Conservation (phyloP, 2,329 filamentous ascomycete genomes). For the Reticulascus tulasneorum region DNA sequence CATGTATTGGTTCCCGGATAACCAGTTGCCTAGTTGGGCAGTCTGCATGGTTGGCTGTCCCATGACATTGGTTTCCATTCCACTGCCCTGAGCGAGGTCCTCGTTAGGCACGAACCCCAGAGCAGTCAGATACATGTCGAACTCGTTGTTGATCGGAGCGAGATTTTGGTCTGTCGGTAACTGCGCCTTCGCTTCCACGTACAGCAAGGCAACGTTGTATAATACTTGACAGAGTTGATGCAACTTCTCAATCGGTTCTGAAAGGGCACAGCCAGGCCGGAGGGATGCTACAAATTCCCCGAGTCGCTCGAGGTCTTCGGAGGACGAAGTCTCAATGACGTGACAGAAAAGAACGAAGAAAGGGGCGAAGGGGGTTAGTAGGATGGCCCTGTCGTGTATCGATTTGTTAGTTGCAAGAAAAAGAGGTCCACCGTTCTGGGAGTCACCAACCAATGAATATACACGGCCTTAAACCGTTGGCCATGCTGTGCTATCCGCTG, state of each 20-base stretch:
- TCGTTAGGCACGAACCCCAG: slow-evolving; percentile 53
- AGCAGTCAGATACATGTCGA: slow-evolving; percentile 62
- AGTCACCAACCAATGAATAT: slow-evolving; percentile 46
- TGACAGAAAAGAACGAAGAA: slow-evolving; percentile 58
- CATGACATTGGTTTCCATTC: slow-evolving; percentile 25
- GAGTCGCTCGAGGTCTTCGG: slow-evolving; percentile 50
- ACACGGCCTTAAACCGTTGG: slow-evolving; percentile 39
- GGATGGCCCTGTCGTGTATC: slow-evolving; percentile 39
- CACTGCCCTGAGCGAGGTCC: slow-evolving; percentile 14
- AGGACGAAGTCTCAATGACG: slow-evolving; percentile 49
- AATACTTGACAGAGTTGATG: slow-evolving; percentile 61
- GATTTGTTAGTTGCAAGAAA: slow-evolving; percentile 10
- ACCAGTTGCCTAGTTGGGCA: slow-evolving; percentile 60
- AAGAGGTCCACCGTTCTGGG: background rate
- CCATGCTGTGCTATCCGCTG: slow-evolving; percentile 25
- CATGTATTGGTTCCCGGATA: slow-evolving; percentile 61
- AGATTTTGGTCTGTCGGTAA: no score
- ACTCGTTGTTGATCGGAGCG: slow-evolving; percentile 51
- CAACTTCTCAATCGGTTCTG: slow-evolving; percentile 36
- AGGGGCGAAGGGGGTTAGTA: slow-evolving; percentile 55
- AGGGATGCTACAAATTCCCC: slow-evolving; percentile 50
- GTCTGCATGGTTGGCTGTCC: slow-evolving; percentile 23
- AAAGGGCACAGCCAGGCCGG: slow-evolving; percentile 7
- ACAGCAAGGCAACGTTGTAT: slow-evolving; percentile 56
- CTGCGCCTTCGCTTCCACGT: slow-evolving; percentile 55